phyloP scores from a whole-genome alignment of 2,329 filamentous ascomycete genomes.

The Diaporthe vexans region DNA sequence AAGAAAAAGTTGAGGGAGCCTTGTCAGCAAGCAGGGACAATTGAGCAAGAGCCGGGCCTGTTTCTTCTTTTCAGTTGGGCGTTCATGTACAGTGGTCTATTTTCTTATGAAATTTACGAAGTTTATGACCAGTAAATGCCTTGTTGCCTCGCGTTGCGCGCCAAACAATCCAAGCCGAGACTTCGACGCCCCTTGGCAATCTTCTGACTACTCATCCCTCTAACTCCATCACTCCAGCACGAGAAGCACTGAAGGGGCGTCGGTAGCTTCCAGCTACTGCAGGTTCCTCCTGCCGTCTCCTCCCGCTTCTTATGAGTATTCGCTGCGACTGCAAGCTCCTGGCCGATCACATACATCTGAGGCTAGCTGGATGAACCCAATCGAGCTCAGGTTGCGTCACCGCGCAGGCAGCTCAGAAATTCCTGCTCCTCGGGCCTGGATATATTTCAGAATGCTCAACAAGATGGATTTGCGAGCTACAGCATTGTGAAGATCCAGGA shows the following conservation, averaged over 20 bases:
- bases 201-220: background rate
- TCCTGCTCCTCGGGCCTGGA: background rate
- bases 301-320: background rate
- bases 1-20: conserved; percentile 28
- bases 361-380: background rate
- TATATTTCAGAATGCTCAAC: background rate
- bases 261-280: background rate
- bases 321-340: background rate
- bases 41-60: conserved; percentile 2
- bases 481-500: too few species aligned
- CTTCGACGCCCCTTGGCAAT: background rate
- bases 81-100: conserved; percentile 20
- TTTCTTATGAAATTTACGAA: conserved; percentile 23
- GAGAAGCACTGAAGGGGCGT: background rate
- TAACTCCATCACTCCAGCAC: background rate
- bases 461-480: background rate
- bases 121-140: background rate
- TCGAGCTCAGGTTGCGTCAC: background rate
- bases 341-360: background rate
- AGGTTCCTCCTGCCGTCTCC: background rate
- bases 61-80: background rate
- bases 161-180: background rate
- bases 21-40: conserved; percentile 20
- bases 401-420: background rate
- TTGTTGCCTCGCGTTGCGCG: background rate